A percentile compares a stretch with the other conserved stretches of the same genome.
These are phyloP conservation scores for Otatea glauca DNA, from an alignment of 176 grass and related monocot species.

Conservation along the genomic window DNA sequence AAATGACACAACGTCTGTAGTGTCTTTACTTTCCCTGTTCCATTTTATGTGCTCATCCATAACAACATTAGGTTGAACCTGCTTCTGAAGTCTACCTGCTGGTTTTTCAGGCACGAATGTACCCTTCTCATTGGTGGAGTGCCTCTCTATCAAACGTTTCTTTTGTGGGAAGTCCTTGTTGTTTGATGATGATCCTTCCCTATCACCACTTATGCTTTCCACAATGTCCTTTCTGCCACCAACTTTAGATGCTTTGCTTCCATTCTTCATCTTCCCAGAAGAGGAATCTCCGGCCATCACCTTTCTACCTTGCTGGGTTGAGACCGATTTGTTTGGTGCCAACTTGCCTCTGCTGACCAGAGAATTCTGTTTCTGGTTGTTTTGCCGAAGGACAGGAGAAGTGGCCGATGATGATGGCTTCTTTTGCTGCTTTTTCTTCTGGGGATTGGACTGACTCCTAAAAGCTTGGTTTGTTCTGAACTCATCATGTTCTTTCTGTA, in stretches of 20 bases:
- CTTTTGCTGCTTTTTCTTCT: constrained; percentile 69
- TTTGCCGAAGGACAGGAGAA: constrained; percentile 67
- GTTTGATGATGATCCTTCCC: constrained; percentile 59
- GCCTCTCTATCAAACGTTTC: constrained; percentile 74
- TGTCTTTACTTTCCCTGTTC: constrained; percentile 59
- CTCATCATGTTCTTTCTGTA: constrained; percentile 65
- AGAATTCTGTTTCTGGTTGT: constrained; percentile 93
- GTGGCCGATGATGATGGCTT: constrained; percentile 52
- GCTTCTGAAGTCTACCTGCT: constrained; percentile 42
- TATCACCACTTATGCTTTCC: constrained; percentile 50
- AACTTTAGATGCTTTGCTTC: constrained; percentile 63
- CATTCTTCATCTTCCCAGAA: constrained; percentile 63
- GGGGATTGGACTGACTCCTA: constrained; percentile 53
- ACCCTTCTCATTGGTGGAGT: constrained; percentile 57
- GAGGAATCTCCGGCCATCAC: constrained; percentile 55
- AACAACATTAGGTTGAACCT: constrained; percentile 62
- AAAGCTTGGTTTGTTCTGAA: constrained; percentile 59
- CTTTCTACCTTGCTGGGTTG: constrained; percentile 71
- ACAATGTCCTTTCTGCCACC: constrained; percentile 56
- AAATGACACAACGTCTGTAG: constrained; percentile 80
- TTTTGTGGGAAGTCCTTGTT: constrained; percentile 88
- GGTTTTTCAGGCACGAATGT: constrained; percentile 49
- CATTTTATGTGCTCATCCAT: constrained; percentile 71
- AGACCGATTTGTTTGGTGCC: constrained; percentile 50
- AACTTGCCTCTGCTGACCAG: constrained; percentile 54